These are phyloP conservation scores for Fistulifera solaris DNA, from an alignment of 108 stramenopile species.

Conservation along the genomic window DNA sequence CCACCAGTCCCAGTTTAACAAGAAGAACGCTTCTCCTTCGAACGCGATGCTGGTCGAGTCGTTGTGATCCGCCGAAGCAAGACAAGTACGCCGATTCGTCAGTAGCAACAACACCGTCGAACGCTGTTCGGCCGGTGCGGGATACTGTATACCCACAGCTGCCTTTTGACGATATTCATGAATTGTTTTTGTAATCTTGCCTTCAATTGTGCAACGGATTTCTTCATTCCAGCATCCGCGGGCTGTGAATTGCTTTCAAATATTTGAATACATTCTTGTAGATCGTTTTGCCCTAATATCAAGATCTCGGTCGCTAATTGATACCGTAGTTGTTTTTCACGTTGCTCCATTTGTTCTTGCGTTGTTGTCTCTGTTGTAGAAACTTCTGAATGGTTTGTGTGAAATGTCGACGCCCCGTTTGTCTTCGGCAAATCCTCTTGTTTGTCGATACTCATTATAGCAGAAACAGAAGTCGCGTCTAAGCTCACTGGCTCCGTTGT, in stretches of 20 bases:
- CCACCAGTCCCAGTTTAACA: slow-evolving; percentile 77
- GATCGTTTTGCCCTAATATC: no score
- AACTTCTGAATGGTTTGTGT: neutral
- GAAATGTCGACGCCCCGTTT: no score
- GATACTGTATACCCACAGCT: neutral
- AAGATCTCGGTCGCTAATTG: no score
- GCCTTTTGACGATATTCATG: neutral
- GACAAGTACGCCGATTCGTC: slow-evolving; percentile 1
- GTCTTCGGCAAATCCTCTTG: no score
- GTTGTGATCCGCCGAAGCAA: slow-evolving; percentile 1
- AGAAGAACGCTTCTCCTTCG: slow-evolving; percentile 55
- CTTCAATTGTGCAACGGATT: neutral
- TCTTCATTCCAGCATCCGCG: slow-evolving; percentile 2
- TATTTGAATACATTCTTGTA: no score
- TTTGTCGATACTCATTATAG: no score
- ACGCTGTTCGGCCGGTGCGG: slow-evolving; percentile 2
- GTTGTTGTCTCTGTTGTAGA: neutral
- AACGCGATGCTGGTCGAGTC: neutral
- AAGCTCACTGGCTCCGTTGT: no score
- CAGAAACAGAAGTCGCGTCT: no score
- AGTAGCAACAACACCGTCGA: no score
- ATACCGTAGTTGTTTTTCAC: no score
- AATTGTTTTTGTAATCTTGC: neutral
- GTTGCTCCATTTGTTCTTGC: neutral
- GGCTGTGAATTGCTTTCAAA: neutral